Evolutionary conservation across 2,329 filamentous ascomycete genomes (phyloP), one percentile per base, ranked within the genome.

Genomic region (Fusarium sp.): DNA sequence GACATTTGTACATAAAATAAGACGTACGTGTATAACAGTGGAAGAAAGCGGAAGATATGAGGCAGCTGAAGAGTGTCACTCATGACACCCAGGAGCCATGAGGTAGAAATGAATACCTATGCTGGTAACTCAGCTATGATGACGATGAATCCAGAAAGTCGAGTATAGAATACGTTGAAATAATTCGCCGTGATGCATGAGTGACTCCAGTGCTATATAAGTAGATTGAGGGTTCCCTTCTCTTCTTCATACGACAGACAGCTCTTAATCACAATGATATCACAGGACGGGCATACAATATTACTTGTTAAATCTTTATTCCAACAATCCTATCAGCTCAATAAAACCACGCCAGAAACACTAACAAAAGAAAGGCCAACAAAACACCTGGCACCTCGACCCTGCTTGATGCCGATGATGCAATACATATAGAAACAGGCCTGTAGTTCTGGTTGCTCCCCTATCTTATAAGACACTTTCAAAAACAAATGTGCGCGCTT

Each of bases 311-410:
- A 50, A 74, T 65, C 44, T 71, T 75, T 72, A 72, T 66, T 62
- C 67, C 67, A 71, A 66, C 62, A 68, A 68, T 62, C 72, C 65
- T 61, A 61, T 67, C 66, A 68, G 73, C 67, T 75, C 62, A 52
- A 66, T 56, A 66, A 48, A 75, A 71, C 66, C 75, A 72, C 75
- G 69, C 66, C 75, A 74, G 71, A 74, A 70, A 74, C 52, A 72
- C 67, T 64, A 69, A 72, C 60, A 71, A 67, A 66, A 69, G 62
- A 62, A 62, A 59, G 67, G 58, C 55, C 63, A 62, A 62, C 59
- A 63, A 75, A 69, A 61, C 69, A 72, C 57, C 65, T 52, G 51
- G 67, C 62, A 65, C 57, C 56, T 59, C 51, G 62, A 69, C 51
- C 53, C 53, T 62, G 48, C 52, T 67, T 39, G 55, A 58, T 65